Base-by-base conservation (phyloP, 441 rosid genomes). In the Populus trichocarpa region DNA sequence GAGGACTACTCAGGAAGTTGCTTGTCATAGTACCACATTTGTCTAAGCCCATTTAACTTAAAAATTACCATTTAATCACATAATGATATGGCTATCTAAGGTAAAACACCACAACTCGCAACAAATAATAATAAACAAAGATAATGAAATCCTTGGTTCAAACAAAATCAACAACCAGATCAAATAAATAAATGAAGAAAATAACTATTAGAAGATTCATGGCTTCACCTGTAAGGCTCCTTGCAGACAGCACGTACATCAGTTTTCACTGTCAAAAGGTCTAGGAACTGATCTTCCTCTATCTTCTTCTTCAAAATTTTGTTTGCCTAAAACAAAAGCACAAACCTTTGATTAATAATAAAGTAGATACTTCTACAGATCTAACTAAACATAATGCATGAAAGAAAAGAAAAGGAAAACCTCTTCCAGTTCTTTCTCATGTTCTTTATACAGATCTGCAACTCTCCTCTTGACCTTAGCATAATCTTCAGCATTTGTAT, bases 251-350 rank as follows among this genome's bases (percentile, higher is more conserved):
- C 85, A 69, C 84, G 90, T 80, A 94, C 94, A 84, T 94, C 97
- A 64, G 97, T 89, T 77, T 91, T 90, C 78, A 90, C 87, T 72
- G 97, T 89, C 92, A 96, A 87, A 75, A 94, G 97, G 77, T 92
- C 95, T 89, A 96, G 80, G 90, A 96, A 94, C 83, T 92, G 97
- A 84, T 96, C 98, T 79, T 92, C 93, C 86, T 91, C 97, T 68
- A 96, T 96, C 92, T 88, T 93, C 88, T 94, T 91, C 88, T 86
- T 87, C 88, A 96, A 88, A 77, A 90, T 91, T 87, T 88, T 92
- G 86, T 96, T 89, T 63, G 98, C 98, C 99, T 96, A 74, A 40
- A 40, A 13, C 33, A 40, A 36, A 76, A 33, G 38, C 63, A 71
- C 76, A 4, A 53, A 67, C 63, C 63, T 26, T 42, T 53, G 40